These are phyloP conservation scores for Gyrodon lividus DNA, from an alignment of 768 basidiomycete genomes.

Conservation along the genomic window DNA sequence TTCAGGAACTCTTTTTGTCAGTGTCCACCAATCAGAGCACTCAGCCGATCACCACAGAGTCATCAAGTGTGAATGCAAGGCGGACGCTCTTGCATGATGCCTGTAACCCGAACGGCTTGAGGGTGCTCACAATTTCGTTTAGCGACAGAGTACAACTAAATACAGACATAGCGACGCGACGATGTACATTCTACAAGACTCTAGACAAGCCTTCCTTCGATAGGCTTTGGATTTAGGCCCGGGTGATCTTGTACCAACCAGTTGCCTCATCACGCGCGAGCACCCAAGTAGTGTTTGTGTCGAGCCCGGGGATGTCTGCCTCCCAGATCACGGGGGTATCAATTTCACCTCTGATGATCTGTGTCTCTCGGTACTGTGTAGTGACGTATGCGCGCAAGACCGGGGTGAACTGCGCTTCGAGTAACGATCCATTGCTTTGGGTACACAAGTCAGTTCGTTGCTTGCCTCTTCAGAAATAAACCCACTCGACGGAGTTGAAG, in stretches of 20 bases:
- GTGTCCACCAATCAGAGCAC: too few relatives aligned
- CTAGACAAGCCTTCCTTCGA: too few relatives aligned
- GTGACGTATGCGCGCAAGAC: not conserved
- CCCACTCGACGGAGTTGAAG: not conserved
- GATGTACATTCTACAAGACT: too few relatives aligned
- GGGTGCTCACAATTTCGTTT: too few relatives aligned
- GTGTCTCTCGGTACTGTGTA: not conserved
- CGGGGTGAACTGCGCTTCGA: not conserved
- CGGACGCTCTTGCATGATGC: too few relatives aligned
- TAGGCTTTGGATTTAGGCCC: too few relatives aligned
- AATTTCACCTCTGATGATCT: not conserved
- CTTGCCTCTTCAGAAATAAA: not conserved
- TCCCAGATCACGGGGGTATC: not conserved
- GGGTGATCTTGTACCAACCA: not conserved
- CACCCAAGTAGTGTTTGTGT: not conserved
- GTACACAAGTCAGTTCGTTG: not conserved
- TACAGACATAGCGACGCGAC: too few relatives aligned
- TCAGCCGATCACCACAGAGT: too few relatives aligned
- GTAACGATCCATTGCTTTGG: not conserved
- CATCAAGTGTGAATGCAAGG: too few relatives aligned
- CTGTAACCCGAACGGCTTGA: too few relatives aligned
- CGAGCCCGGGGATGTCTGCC: not conserved
- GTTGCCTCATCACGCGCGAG: not conserved
- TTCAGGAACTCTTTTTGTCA: too few relatives aligned
- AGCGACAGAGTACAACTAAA: too few relatives aligned